These are phyloP conservation scores for Cubamyces sp. DNA, from an alignment of 768 basidiomycete genomes.

Conservation along the genomic window DNA sequence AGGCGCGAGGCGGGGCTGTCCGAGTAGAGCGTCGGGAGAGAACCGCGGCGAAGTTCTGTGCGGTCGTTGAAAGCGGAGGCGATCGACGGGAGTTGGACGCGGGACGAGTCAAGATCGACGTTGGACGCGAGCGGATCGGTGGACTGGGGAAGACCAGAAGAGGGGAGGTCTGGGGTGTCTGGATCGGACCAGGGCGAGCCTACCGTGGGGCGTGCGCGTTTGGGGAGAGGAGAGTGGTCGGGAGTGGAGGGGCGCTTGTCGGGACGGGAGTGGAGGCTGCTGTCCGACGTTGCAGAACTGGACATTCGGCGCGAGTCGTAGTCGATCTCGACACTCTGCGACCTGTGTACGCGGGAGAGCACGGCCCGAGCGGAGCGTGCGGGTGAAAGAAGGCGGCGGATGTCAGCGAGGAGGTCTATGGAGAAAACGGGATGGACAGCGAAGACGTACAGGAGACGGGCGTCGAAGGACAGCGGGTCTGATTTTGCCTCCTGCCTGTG, in stretches of 20 bases:
- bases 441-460: conserved; percentile 29
- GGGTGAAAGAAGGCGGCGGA: conserved; percentile 23
- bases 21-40: conserved; percentile 62
- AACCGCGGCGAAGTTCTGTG: conserved; percentile 61
- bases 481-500: conserved; percentile 46
- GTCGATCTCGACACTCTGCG: conserved; percentile 54
- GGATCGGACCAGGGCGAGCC: conserved; percentile 31
- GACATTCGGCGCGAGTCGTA: conserved; percentile 78
- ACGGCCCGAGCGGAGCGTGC: conserved; percentile 23
- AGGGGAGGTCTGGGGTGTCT: conserved; percentile 31
- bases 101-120: conserved; percentile 46
- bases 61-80: conserved; percentile 70
- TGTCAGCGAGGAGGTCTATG: conserved; percentile 3
- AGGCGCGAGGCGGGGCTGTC: conserved; percentile 49
- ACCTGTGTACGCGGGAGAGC: conserved; percentile 33
- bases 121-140: conserved; percentile 38
- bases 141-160: conserved; percentile 30
- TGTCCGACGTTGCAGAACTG: conserved; percentile 73
- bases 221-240: conserved; percentile 51
- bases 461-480: conserved; percentile 41
- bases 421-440: conserved; percentile 4
- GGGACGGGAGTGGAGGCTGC: conserved; percentile 56
- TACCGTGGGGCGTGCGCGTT: conserved; percentile 47
- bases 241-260: conserved; percentile 67
- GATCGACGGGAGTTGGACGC: conserved; percentile 75